Evolutionary conservation across 2,329 filamentous ascomycete species (phyloP), one percentile per base, ranked within the genome.

Genomic region (Sclerotinia subarctica): DNA sequence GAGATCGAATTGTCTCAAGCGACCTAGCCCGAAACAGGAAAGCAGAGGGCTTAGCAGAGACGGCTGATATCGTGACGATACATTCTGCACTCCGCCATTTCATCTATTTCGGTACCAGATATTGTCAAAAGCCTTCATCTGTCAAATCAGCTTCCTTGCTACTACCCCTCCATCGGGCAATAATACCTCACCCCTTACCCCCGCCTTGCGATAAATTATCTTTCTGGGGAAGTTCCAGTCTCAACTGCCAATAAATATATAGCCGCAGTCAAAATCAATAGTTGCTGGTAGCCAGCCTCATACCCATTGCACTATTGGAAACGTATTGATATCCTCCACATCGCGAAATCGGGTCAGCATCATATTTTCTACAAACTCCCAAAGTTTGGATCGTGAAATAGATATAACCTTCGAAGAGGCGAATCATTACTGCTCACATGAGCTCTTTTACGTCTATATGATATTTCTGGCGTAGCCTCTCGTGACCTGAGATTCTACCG

Each of bases 211-310:
- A 51, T 19, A 38, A 21, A 38, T 63, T n/a, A n/a, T 49, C 44
- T 49, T 38, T 51, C 46, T 51, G 59, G n/a, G 29, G n/a, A 38
- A 51, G 32, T 19, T 26, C 13, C 29, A 26, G 35, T 19, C 32
- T 63, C 46, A 63, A 47, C 59, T 51, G 59, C 59, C 59, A 63
- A 63, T 62, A 51, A 42, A 62, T 51, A 51, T 7, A 51, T 13
- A 51, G 59, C 59, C 46, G 35, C 21, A 38, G 59, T 21, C 59
- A 62, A 51, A 38, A 51, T 21, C 46, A 49, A 62, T 38, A 51
- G 38, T 21, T n/a, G 32, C 10, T 51, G 29, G 21, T 51, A 32
- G 46, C 24, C 46, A 51, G 59, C 46, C 59, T 62, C 46, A 49
- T 49, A 38, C 13, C 13, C 15, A 57, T 42, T 17, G 38, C 13